Base-by-base conservation (phyloP, 257 asterid genomes). In the Solanum sparsipilum region DNA sequence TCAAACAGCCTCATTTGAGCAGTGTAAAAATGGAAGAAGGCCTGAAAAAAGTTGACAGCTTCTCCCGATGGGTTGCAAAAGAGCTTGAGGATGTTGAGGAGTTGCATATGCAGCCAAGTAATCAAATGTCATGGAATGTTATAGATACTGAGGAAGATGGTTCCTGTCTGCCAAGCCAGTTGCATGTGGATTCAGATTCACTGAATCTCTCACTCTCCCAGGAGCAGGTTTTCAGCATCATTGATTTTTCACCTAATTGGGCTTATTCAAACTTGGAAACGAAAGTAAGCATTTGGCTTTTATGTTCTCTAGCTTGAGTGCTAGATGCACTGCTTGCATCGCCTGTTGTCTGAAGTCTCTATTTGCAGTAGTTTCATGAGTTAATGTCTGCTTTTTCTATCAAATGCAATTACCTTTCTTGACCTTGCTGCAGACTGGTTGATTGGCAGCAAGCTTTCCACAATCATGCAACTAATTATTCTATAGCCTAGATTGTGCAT, bases 31-130 rank as follows among this genome's bases (percentile, higher is more conserved):
- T 91, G 63, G 96, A 89, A 86, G 98, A 95, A 89, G 88, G 98
- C 93, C 93, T 96, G 94, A 95, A 93, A 92, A 96, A 96, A 93
- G 98, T 94, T 88, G 99, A 95, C 91, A 96, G 99, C 92, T 96
- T 96, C 92, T 95, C 98, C 87, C 92, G 98, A 86, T 96, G 99
- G 99, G 92, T 94, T 36, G 95, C 92, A 52, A 95, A 94, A 91
- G 98, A 95, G 91, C 93, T 95, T 63, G 98, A 94, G 88, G 98
- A 95, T 60, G 93, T 90, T 82, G 96, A 90, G 72, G 98, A 92
- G 74, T 90, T 95, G 89, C 90, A 93, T 83, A 92, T 92, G 94
- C 93, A 91, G 60, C 87, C 96, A 44, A 94, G 88, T 91, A 90
- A 88, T 89, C 96, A 92, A 84, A 88, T 90, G 85, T 90, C 98